These are phyloP conservation scores for Serendipita sp. DNA, from an alignment of 768 basidiomycete species.

Conservation along the genomic window DNA sequence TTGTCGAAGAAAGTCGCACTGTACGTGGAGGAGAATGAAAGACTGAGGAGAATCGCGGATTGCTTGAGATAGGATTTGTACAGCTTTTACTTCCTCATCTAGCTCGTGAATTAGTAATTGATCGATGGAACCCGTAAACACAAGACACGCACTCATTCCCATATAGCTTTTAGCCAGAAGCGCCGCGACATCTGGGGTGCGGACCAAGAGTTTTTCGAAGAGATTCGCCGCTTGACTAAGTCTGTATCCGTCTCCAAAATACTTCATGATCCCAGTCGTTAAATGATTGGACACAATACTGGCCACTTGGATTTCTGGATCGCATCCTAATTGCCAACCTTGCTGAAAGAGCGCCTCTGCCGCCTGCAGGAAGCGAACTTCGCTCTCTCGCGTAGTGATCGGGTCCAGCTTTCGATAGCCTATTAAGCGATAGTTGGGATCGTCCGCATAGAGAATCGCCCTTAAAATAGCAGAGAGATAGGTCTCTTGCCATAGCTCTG, in stretches of 20 bases:
- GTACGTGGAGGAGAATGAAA: conserved; percentile 84
- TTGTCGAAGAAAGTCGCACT: conserved; percentile 81
- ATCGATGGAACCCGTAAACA: background rate
- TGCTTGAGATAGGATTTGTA: conserved; percentile 78
- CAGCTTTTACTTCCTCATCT: conserved; percentile 98
- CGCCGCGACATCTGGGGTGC: conserved; percentile 79
- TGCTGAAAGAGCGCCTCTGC: conserved; percentile 80
- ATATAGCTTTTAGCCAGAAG: conserved; percentile 81
- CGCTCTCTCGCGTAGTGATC: conserved; percentile 75
- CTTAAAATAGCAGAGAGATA: conserved; percentile 86
- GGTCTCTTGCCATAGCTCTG: conserved; percentile 93
- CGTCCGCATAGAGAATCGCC: conserved; percentile 90
- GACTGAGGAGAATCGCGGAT: conserved; percentile 79
- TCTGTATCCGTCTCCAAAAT: conserved; percentile 85
- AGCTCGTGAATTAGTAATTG: background rate
- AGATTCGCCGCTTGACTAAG: conserved; percentile 80
- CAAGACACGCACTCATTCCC: conserved; percentile 73
- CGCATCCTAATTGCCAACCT: conserved; percentile 98
- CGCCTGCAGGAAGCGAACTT: conserved; percentile 77
- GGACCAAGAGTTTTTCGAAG: conserved; percentile 76
- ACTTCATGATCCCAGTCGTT: conserved; percentile 87
- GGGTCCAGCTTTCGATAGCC: conserved; percentile 94
- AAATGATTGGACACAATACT: conserved; percentile 93
- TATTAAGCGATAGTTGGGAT: conserved; percentile 77
- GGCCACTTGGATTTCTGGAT: conserved; percentile 97